A percentile compares a stretch with the other conserved stretches of the same genome.
These are phyloP conservation scores for Globisporangium sylvaticum DNA, from an alignment of 352 stramenopile species.

Conservation along the genomic window DNA sequence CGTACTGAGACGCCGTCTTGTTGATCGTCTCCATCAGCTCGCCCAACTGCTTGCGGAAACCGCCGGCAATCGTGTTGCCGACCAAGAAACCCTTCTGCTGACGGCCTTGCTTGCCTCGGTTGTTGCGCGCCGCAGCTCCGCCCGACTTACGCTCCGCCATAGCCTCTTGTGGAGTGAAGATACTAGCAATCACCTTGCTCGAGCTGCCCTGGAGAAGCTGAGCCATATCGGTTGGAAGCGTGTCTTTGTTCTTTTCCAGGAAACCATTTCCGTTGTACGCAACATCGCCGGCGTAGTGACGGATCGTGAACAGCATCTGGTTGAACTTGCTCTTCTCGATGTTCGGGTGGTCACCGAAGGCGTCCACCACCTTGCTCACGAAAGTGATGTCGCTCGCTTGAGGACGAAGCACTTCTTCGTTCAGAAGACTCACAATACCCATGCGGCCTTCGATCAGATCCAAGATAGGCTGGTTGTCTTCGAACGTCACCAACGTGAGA, in stretches of 20 bases:
- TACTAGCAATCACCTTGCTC: conserved; percentile 57
- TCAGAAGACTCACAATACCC: conserved; percentile 91
- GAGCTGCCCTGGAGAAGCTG: conserved; percentile 62
- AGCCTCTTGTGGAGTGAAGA: conserved; percentile 43
- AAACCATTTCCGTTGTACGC: conserved; percentile 77
- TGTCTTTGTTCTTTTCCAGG: conserved; percentile 87
- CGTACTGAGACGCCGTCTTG: conserved; percentile 86
- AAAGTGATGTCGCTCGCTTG: conserved; percentile 82
- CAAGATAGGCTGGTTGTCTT: conserved; percentile 90
- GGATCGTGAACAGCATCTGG: conserved; percentile 74
- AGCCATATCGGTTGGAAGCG: conserved; percentile 74
- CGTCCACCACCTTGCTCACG: conserved; percentile 76
- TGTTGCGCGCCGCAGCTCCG: conserved; percentile 21
- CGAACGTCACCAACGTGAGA: conserved; percentile 82
- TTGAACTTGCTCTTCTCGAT: conserved; percentile 87
- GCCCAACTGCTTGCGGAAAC: conserved; percentile 83
- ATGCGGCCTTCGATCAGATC: conserved; percentile 87
- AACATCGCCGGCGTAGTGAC: conserved; percentile 80
- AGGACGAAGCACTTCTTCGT: conserved; percentile 93
- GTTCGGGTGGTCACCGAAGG: conserved; percentile 73
- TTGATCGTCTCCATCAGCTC: conserved; percentile 87
- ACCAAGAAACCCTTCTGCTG: conserved; percentile 75
- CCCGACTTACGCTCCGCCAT: conserved; percentile 24
- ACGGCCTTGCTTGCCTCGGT: conserved; percentile 41
- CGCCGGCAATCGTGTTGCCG: conserved; percentile 75